Evolutionary conservation across 345 rosid genomes (phyloP).

Genomic region (Isatis tinctoria): DNA sequence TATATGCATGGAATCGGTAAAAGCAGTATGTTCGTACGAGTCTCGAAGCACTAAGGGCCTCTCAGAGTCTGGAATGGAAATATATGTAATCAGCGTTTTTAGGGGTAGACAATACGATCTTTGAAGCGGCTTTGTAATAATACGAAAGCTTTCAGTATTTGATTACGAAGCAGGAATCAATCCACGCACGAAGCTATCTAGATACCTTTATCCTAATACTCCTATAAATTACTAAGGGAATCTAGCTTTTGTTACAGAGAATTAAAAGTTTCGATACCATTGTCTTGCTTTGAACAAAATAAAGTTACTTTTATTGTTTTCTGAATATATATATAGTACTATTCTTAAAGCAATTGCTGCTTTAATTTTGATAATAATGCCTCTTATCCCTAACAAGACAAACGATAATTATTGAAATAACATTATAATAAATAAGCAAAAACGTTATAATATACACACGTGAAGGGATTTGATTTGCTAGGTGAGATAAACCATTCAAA

Average conservation of each 20-base stretch:
- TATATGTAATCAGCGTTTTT: background rate
- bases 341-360: background rate
- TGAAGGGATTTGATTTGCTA: constrained; percentile 10
- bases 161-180: background rate
- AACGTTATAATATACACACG: constrained; percentile 21
- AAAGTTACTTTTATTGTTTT: background rate
- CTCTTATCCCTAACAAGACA: constrained; percentile 7
- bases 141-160: background rate
- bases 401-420: background rate
- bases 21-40: background rate
- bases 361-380: too few species aligned
- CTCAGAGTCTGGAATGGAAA: too few species aligned
- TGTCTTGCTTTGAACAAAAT: background rate
- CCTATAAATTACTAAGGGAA: background rate
- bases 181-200: background rate
- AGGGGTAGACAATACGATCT: background rate
- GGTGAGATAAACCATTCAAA: constrained; percentile 8
- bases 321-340: background rate
- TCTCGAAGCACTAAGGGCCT: background rate
- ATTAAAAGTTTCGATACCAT: background rate
- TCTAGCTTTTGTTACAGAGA: background rate
- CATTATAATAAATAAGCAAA: background rate
- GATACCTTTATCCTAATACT: background rate
- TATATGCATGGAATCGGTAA: background rate
- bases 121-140: background rate